A percentile compares a stretch with the other conserved stretches of the same genome.
These are phyloP conservation scores for Tolypocladium guangdongense DNA, from an alignment of 2,329 filamentous ascomycete species.

Conservation along the genomic window DNA sequence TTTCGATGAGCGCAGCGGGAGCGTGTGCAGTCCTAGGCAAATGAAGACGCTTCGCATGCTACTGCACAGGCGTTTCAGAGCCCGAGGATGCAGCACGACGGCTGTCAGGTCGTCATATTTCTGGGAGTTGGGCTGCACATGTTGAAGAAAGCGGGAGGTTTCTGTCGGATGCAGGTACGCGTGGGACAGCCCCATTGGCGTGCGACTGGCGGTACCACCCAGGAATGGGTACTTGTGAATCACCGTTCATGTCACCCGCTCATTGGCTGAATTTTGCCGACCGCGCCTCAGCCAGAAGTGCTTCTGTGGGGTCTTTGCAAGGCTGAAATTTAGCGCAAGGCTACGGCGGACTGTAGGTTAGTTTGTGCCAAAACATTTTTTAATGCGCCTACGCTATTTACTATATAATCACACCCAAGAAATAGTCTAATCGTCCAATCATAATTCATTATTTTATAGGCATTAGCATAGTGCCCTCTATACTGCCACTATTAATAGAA, in stretches of 20 bases:
- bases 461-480: too few species aligned
- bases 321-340: conserved; percentile 6
- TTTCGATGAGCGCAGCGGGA: neutral
- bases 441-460: too few species aligned
- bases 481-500: too few species aligned
- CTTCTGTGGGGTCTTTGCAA: conserved; percentile 8
- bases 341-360: too few species aligned
- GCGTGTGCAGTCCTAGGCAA: neutral
- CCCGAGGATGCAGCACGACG: neutral
- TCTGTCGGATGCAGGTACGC: neutral
- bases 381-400: too few species aligned
- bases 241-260: neutral
- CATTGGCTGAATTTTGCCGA: neutral
- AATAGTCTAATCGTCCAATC: too few species aligned
- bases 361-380: too few species aligned
- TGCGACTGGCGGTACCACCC: neutral
- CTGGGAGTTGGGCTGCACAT: neutral
- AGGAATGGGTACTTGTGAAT: neutral
- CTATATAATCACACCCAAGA: too few species aligned
- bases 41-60: neutral
- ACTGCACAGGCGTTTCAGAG: neutral
- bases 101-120: neutral
- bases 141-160: neutral
- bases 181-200: neutral
- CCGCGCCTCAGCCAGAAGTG: neutral